phyloP scores from a whole-genome alignment of 1,284 basidiomycete genomes.

The Leccinum variabile region DNA sequence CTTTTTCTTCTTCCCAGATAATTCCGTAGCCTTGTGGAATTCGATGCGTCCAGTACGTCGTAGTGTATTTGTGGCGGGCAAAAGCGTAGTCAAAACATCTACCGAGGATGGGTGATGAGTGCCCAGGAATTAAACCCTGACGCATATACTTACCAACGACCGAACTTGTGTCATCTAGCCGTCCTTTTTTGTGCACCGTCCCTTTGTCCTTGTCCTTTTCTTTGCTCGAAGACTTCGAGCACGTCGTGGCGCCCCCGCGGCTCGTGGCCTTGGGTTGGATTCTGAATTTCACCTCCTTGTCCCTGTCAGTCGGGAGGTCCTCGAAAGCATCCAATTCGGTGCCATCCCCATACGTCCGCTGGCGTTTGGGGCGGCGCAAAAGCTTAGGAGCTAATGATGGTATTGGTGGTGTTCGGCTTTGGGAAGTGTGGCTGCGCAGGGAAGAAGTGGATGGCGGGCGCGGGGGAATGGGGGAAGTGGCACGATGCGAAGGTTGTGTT shows the following conservation, averaged over 20 bases:
- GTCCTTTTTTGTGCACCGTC: constrained; percentile 54
- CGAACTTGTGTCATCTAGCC: constrained; percentile 39
- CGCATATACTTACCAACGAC: constrained; percentile 40
- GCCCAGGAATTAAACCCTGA: background rate
- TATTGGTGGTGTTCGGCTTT: constrained; percentile 33
- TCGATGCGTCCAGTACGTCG: constrained; percentile 48
- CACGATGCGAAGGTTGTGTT: constrained; percentile 37
- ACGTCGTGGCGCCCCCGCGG: constrained; percentile 56
- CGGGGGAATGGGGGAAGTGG: constrained; percentile 57
- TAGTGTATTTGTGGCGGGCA: constrained; percentile 39
- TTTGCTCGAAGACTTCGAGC: constrained; percentile 41
- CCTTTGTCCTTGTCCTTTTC: constrained; percentile 45
- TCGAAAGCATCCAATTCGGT: constrained; percentile 91
- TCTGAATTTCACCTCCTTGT: constrained; percentile 71
- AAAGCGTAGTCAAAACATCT: constrained; percentile 30
- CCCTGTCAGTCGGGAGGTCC: constrained; percentile 84
- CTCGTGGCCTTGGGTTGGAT: constrained; percentile 68
- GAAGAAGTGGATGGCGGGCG: constrained; percentile 52
- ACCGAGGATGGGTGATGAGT: constrained; percentile 7
- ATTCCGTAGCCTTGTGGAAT: constrained; percentile 38
- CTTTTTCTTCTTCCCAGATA: constrained; percentile 57
- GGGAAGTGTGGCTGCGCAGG: constrained; percentile 37
- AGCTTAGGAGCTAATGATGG: constrained; percentile 58
- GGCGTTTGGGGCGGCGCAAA: constrained; percentile 72
- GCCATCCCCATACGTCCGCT: constrained; percentile 83